These are phyloP conservation scores for Bigelowiella natans DNA, from an alignment of 78 protist genomes.

Conservation along the genomic window DNA sequence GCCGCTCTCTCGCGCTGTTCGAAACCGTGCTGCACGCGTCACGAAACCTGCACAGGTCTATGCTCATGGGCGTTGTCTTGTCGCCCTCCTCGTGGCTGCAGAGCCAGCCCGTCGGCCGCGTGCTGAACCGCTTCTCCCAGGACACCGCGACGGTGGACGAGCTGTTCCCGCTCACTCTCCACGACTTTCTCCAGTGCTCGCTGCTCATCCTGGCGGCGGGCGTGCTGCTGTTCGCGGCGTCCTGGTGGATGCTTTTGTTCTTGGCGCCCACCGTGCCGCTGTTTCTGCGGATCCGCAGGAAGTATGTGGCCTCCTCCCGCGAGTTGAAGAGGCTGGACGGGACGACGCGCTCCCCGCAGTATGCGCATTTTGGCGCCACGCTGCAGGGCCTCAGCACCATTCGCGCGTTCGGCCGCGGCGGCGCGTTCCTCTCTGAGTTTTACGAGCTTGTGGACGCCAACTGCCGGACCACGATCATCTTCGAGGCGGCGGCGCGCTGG, in stretches of 20 bases:
- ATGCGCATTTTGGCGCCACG: constrained; percentile 64
- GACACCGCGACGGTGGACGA: not conserved
- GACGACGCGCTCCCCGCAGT: constrained; percentile 67
- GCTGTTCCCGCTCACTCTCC: not conserved
- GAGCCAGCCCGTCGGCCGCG: not conserved
- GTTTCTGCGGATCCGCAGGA: not conserved
- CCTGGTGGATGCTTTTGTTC: not conserved
- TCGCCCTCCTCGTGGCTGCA: not conserved
- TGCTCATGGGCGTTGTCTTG: not conserved
- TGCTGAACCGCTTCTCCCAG: not conserved
- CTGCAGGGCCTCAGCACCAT: constrained; percentile 78
- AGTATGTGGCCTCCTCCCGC: constrained; percentile 29
- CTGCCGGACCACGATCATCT: constrained; percentile 3
- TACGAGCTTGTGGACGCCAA: constrained; percentile 6
- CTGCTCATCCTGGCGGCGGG: too few species aligned
- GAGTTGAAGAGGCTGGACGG: constrained; percentile 59
- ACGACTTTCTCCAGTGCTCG: not conserved
- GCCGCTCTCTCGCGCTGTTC: not conserved
- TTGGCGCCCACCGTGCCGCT: not conserved
- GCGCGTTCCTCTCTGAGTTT: not conserved
- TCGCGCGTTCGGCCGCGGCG: constrained; percentile 54
- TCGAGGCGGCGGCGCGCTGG: not conserved
- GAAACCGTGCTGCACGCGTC: not conserved
- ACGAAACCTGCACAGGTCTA: not conserved
- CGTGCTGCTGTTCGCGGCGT: too few species aligned